These are phyloP conservation scores for Gnaphalium uliginosum DNA, from an alignment of 129 eudicot genomes.

Conservation along the genomic window DNA sequence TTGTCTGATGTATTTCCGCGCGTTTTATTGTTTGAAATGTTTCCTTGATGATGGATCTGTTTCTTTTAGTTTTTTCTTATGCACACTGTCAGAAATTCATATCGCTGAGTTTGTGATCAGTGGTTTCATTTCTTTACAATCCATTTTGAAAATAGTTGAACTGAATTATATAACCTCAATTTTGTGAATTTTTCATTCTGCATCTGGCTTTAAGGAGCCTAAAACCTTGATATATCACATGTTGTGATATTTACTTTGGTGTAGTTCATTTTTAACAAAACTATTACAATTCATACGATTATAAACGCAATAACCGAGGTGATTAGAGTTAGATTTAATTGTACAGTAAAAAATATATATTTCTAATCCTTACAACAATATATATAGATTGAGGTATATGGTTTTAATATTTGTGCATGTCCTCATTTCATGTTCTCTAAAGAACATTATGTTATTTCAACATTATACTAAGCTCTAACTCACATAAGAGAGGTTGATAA, in stretches of 20 bases:
- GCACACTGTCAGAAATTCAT: slow-evolving; percentile 18
- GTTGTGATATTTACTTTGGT: not conserved
- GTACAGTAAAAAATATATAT: slow-evolving; percentile 14
- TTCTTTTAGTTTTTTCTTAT: not conserved
- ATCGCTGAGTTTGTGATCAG: slow-evolving; percentile 18
- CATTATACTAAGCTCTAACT: slow-evolving; percentile 10
- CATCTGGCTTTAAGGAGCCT: slow-evolving; percentile 16
- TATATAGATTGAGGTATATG: slow-evolving; percentile 10
- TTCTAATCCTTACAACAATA: slow-evolving; percentile 4
- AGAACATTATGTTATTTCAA: not conserved
- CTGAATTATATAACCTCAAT: slow-evolving; percentile 5
- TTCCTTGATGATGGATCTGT: slow-evolving; percentile 5
- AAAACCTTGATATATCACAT: slow-evolving; percentile 16
- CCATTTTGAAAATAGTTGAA: slow-evolving; percentile 8
- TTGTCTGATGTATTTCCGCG: slow-evolving; percentile 10
- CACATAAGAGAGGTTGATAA: slow-evolving; percentile 13
- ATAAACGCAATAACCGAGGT: slow-evolving; percentile 16
- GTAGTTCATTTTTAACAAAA: not conserved
- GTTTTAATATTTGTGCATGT: not conserved
- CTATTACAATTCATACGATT: not conserved
- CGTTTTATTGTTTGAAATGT: slow-evolving; percentile 9
- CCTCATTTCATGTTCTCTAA: slow-evolving; percentile 19
- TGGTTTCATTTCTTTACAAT: not conserved
- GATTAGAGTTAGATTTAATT: slow-evolving; percentile 10
- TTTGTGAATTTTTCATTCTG: slow-evolving; percentile 27